Conservation (phyloP, 768 basidiomycete species). For the Lactarius hengduanensis region DNA sequence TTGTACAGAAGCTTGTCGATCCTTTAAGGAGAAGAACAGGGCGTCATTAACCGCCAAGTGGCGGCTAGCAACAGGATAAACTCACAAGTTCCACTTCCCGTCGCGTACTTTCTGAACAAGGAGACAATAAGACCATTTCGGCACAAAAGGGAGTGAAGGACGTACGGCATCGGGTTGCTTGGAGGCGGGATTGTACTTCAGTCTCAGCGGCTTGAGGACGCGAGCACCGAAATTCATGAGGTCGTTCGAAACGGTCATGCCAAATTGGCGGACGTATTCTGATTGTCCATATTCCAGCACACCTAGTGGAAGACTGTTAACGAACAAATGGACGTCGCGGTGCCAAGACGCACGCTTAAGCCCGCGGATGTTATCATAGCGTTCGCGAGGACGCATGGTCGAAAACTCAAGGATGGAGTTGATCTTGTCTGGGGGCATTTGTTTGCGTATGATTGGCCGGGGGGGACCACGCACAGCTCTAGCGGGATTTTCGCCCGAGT, state of each 20-base stretch:
- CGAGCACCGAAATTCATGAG: slow-evolving; percentile 60
- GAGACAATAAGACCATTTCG: background rate
- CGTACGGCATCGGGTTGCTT: slow-evolving; percentile 58
- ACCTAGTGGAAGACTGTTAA: slow-evolving; percentile 42
- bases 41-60: background rate
- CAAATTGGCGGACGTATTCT: slow-evolving; percentile 65
- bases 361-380: slow-evolving; percentile 55
- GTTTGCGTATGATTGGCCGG: slow-evolving; percentile 72
- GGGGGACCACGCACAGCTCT: slow-evolving; percentile 59
- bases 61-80: slow-evolving; percentile 1
- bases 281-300: slow-evolving; percentile 42
- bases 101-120: slow-evolving; percentile 50
- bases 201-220: slow-evolving; percentile 57
- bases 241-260: slow-evolving; percentile 55
- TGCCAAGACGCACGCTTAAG: slow-evolving; percentile 41
- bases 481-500: slow-evolving; percentile 60
- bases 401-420: slow-evolving; percentile 62
- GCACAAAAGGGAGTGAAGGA: slow-evolving; percentile 15
- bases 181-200: slow-evolving; percentile 61
- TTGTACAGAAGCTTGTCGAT: slow-evolving; percentile 67
- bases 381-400: slow-evolving; percentile 56
- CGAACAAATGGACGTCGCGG: background rate
- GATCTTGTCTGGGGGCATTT: slow-evolving; percentile 63
- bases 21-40: slow-evolving; percentile 43
- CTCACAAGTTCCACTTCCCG: slow-evolving; percentile 78